Evolutionary conservation across 225 moss, liverwort and hornwort genomes (phyloP).

Genomic region (Polytrichum commune): DNA sequence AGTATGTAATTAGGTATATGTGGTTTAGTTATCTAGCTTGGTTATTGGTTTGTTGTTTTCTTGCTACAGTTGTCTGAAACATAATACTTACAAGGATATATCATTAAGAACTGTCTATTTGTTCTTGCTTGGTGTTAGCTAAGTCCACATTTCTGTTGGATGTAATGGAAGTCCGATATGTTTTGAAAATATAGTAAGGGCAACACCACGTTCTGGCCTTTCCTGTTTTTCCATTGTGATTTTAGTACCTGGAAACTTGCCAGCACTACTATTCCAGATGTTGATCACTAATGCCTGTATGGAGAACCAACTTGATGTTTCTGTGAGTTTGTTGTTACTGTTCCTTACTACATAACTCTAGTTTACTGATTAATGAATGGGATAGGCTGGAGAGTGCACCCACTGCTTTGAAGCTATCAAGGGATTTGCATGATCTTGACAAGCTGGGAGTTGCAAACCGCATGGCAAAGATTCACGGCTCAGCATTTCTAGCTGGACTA

Average conservation of each 20-base stretch:
- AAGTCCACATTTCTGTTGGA: not conserved
- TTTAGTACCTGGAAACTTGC: too few species aligned
- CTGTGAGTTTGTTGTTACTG: conserved; percentile 20
- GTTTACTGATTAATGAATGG: not conserved
- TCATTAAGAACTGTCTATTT: not conserved
- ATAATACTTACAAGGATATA: too few species aligned
- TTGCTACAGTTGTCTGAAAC: too few species aligned
- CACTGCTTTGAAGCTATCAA: conserved; percentile 68
- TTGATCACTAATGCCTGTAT: too few species aligned
- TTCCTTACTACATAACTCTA: not conserved
- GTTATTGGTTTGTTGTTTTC: too few species aligned
- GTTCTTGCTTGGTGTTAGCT: not conserved
- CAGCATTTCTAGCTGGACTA: conserved; percentile 47
- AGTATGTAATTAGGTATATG: too few species aligned
- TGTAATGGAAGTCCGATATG: too few species aligned
- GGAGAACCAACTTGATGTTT: not conserved
- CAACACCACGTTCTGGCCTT: too few species aligned
- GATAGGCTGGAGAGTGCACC: conserved; percentile 78
- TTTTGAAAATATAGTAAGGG: too few species aligned
- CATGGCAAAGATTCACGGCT: conserved; percentile 67
- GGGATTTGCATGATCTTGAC: conserved; percentile 78
- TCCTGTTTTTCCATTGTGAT: too few species aligned
- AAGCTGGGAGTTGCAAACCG: conserved; percentile 74
- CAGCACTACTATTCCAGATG: too few species aligned
- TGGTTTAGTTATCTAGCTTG: too few species aligned